These are phyloP conservation scores for Tetradesmus obliquus DNA, from an alignment of 139 green algal genomes.

Conservation along the genomic window DNA sequence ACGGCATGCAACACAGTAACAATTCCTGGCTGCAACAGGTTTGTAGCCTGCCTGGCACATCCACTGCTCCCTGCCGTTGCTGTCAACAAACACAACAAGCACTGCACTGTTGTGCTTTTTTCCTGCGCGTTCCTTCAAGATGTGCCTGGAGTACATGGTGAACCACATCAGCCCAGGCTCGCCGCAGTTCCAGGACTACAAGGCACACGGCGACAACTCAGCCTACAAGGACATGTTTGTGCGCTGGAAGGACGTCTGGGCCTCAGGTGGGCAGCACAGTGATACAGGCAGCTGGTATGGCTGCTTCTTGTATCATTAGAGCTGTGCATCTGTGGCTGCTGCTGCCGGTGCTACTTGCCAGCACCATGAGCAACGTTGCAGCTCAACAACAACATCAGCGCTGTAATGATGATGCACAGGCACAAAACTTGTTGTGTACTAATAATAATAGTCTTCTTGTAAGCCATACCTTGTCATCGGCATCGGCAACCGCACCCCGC, in stretches of 20 bases:
- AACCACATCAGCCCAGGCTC: conserved; percentile 57
- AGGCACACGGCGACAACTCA: conserved; percentile 35
- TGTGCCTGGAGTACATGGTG: conserved; percentile 61
- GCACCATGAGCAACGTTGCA: background rate
- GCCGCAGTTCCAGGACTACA: conserved; percentile 58
- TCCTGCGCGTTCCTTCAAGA: conserved; percentile 13
- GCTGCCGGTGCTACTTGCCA: background rate
- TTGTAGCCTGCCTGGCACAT: too few species aligned
- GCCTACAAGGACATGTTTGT: conserved; percentile 53
- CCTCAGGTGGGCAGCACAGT: background rate
- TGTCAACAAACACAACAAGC: background rate
- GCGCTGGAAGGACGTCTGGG: conserved; percentile 56
- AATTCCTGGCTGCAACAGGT: too few species aligned
- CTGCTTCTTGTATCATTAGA: background rate
- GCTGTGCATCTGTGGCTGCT: background rate
- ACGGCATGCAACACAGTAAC: too few species aligned
- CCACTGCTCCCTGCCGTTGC: background rate
- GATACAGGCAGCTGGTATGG: background rate
- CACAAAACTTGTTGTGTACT: background rate
- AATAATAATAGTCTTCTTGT: background rate
- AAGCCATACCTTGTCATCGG: too few species aligned
- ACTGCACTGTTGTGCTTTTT: background rate
- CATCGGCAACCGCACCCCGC: too few species aligned
- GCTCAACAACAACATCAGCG: background rate
- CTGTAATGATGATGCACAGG: background rate